A percentile compares a stretch with the other conserved stretches of the same genome.
phyloP scores from a whole-genome alignment of 495 filamentous ascomycete species.

The Penicillium salamii region DNA sequence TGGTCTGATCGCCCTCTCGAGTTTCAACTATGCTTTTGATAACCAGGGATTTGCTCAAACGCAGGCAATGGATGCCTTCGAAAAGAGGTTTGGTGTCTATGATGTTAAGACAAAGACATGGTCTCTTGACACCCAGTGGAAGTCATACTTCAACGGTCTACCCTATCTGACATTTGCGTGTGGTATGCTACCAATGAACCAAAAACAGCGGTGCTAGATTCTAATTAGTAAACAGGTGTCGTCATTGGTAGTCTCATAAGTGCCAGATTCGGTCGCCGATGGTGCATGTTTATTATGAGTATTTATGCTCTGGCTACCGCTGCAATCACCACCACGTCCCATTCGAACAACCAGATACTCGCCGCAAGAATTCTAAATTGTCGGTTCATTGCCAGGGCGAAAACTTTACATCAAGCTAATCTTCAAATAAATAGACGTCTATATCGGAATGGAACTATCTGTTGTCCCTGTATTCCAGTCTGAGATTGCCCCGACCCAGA shows the following conservation, averaged over 20 bases:
- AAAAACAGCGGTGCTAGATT: background rate
- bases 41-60: slow-evolving; percentile 24
- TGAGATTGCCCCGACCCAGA: slow-evolving; percentile 31
- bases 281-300: slow-evolving; percentile 34
- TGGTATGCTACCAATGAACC: slow-evolving; percentile 9
- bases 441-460: slow-evolving; percentile 38
- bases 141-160: slow-evolving; percentile 30
- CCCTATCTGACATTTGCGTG: slow-evolving; percentile 28
- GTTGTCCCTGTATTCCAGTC: slow-evolving; percentile 27
- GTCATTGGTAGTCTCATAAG: slow-evolving; percentile 28
- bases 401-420: background rate
- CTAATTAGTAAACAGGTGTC: slow-evolving; percentile 14
- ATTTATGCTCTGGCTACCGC: slow-evolving; percentile 31
- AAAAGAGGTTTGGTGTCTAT: slow-evolving; percentile 25
- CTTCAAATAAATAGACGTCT: slow-evolving; percentile 2
- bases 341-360: slow-evolving; percentile 26
- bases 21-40: slow-evolving; percentile 32
- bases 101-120: slow-evolving; percentile 16
- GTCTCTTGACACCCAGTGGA: slow-evolving; percentile 20
- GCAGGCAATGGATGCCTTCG: slow-evolving; percentile 28
- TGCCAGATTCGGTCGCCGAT: slow-evolving; percentile 29
- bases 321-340: slow-evolving; percentile 29
- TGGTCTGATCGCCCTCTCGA: slow-evolving; percentile 26
- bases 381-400: background rate
- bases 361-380: slow-evolving; percentile 32